A percentile compares a stretch with the other conserved stretches of the same genome.
Evolutionary conservation across 176 grass and related monocot genomes (phyloP).

Genomic region (Oropetium thomaeum): DNA sequence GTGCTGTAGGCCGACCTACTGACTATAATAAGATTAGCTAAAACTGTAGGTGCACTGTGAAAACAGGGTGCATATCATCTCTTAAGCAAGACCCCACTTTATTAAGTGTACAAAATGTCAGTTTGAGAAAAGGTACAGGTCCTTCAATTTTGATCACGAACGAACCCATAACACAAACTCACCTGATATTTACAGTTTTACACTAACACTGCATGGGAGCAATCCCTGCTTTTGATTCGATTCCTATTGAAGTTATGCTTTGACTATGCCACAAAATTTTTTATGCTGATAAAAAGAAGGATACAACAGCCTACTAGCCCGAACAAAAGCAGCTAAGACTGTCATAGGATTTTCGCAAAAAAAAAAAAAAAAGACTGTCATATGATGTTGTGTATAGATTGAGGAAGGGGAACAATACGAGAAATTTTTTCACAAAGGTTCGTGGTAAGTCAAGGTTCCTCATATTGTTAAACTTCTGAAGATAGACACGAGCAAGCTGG

Average conservation of each 20-base stretch:
- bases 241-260: not conserved
- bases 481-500: not conserved
- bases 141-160: not conserved
- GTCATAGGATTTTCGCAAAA: not conserved
- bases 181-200: constrained; percentile 15
- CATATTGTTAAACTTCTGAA: not conserved
- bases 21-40: not conserved
- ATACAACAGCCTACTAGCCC: not conserved
- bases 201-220: not conserved
- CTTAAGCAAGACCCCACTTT: not conserved
- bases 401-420: not conserved
- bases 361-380: not conserved
- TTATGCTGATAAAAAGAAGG: not conserved
- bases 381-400: not conserved
- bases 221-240: not conserved
- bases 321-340: not conserved
- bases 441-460: not conserved
- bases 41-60: not conserved
- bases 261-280: not conserved
- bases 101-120: not conserved
- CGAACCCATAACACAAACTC: not conserved
- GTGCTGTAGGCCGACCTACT: not conserved
- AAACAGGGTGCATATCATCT: not conserved
- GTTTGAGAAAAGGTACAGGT: not conserved
- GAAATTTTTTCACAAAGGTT: not conserved